These are phyloP conservation scores for Fraxinus greggii DNA, from an alignment of 305 asterid species.

Conservation along the genomic window DNA sequence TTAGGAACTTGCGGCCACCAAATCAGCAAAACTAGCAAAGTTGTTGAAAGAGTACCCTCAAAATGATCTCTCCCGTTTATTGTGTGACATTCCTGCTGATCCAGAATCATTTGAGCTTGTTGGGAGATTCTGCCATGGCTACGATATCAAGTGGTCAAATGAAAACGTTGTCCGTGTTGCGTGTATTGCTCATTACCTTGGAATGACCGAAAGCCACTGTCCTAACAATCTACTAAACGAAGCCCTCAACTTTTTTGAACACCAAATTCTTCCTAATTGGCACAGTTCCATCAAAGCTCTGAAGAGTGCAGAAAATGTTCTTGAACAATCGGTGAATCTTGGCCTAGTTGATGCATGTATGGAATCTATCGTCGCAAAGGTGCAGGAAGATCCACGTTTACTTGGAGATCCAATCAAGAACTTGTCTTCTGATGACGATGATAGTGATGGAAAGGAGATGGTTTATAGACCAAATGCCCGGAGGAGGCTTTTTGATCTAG, in stretches of 20 bases:
- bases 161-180: conserved; percentile 59
- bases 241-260: conserved; percentile 46
- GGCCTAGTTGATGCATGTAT: conserved; percentile 54
- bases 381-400: conserved; percentile 47
- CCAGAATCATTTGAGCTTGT: conserved; percentile 65
- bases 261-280: conserved; percentile 57
- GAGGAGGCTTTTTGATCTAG: conserved; percentile 56
- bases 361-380: conserved; percentile 50
- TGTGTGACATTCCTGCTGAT: conserved; percentile 57
- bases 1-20: conserved; percentile 62
- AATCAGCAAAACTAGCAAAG: conserved; percentile 54
- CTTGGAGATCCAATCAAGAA: conserved; percentile 57
- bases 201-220: conserved; percentile 65
- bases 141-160: conserved; percentile 40
- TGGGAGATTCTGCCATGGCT: conserved; percentile 80
- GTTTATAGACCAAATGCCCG: conserved; percentile 41
- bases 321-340: conserved; percentile 51
- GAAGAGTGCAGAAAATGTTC: conserved; percentile 43
- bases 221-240: conserved; percentile 46
- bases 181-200: conserved; percentile 64
- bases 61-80: conserved; percentile 42
- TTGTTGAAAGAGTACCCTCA: conserved; percentile 41
- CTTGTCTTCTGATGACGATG: conserved; percentile 27
- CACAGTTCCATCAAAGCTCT: conserved; percentile 58
- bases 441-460: conserved; percentile 33